Evolutionary conservation across 305 asterid genomes (phyloP).

Genomic region (Fraxinus albicans): DNA sequence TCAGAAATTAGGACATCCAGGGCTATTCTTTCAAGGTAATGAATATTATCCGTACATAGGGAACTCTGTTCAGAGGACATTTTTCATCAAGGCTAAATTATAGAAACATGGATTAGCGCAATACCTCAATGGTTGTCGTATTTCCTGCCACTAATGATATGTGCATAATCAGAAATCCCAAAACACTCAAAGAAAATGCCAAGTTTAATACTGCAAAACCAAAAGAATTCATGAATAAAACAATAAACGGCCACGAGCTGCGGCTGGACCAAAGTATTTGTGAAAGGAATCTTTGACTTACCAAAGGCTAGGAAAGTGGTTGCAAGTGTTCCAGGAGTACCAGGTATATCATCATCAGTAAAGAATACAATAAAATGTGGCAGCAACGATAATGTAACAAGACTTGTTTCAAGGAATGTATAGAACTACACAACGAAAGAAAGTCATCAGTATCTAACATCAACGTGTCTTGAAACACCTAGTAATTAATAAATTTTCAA

Average conservation of each 20-base stretch:
- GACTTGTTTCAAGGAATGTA: slow-evolving; percentile 1
- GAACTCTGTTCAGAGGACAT: background rate
- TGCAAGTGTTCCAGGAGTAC: slow-evolving; percentile 1
- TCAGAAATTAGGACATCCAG: slow-evolving; percentile 9
- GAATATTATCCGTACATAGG: background rate
- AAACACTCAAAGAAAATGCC: slow-evolving; percentile 91
- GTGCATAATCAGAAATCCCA: slow-evolving; percentile 98
- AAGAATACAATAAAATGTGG: slow-evolving; percentile 3
- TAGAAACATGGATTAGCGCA: slow-evolving; percentile 17
- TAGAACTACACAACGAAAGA: background rate
- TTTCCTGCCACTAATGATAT: slow-evolving; percentile 82
- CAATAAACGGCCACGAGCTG: background rate
- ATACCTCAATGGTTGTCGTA: slow-evolving; percentile 97
- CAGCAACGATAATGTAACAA: background rate
- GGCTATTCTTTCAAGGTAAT: slow-evolving; percentile 3
- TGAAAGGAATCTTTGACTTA: slow-evolving; percentile 23
- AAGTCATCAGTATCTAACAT: slow-evolving; percentile 3
- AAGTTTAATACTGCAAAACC: slow-evolving; percentile 67
- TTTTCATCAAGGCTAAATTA: slow-evolving; percentile 17
- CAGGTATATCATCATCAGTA: slow-evolving; percentile 1
- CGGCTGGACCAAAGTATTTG: background rate
- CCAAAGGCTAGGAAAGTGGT: slow-evolving; percentile 17
- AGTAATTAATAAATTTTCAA: background rate
- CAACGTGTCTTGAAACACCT: background rate
- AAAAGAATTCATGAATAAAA: slow-evolving; percentile 16